Percentiles rank a stretch among this genome's conserved stretches.
phyloP scores from a whole-genome alignment of 2,329 filamentous ascomycete genomes.

The Tolypocladium sp. region DNA sequence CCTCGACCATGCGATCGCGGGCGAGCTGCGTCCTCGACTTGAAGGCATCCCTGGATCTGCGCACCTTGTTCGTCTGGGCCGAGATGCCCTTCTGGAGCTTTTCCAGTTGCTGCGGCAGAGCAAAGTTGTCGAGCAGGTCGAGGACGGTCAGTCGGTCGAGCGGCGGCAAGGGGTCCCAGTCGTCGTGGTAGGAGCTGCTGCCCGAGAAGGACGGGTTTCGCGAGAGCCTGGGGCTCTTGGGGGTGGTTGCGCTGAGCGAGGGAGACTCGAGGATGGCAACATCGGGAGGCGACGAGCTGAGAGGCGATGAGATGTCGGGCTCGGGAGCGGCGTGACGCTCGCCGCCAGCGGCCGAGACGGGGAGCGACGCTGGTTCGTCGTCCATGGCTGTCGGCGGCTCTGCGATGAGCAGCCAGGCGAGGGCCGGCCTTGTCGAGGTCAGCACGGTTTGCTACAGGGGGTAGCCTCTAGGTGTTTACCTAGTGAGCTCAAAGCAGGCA shows the following conservation, averaged over 20 bases:
- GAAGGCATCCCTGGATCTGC: conserved; percentile 70
- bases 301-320: conserved; percentile 28
- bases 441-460: not conserved
- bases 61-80: conserved; percentile 76
- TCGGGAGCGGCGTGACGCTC: conserved; percentile 28
- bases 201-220: conserved; percentile 75
- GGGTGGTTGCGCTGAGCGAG: conserved; percentile 34
- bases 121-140: conserved; percentile 89
- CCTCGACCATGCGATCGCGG: conserved; percentile 83
- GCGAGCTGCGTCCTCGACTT: conserved; percentile 68
- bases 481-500: not conserved
- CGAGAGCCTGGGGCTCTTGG: conserved; percentile 52
- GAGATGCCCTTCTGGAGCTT: conserved; percentile 78
- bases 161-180: conserved; percentile 79
- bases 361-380: not conserved
- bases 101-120: conserved; percentile 81
- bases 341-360: not conserved
- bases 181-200: conserved; percentile 77
- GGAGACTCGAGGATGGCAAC: conserved; percentile 38
- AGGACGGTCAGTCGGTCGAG: conserved; percentile 85
- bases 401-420: not conserved
- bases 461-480: not conserved
- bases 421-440: not conserved
- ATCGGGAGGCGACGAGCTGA: conserved; percentile 33
- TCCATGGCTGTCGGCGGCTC: not conserved